Conservation (phyloP, 768 basidiomycete species). For the Trametes cingulata region DNA sequence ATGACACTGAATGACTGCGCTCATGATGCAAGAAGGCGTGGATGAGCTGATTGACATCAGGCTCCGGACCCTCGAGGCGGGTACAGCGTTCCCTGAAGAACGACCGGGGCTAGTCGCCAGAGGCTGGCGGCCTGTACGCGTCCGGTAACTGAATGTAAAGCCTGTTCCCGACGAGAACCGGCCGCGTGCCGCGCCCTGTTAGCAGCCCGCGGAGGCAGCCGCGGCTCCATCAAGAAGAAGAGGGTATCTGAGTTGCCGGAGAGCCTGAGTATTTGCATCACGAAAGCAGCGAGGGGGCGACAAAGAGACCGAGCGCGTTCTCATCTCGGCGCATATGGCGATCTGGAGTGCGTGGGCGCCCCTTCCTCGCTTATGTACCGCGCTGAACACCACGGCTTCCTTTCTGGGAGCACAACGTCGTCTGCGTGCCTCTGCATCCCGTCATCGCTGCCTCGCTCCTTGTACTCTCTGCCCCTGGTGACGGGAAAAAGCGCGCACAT, state of each 20-base stretch:
- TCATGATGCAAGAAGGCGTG: slow-evolving; percentile 22
- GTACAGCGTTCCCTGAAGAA: slow-evolving; percentile 11
- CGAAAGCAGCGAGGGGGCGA: neutral
- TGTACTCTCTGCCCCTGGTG: neutral
- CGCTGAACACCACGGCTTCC: slow-evolving; percentile 15
- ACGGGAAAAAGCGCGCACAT: neutral
- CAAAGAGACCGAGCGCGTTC: slow-evolving; percentile 16
- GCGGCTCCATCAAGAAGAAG: slow-evolving; percentile 4
- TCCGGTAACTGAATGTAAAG: slow-evolving; percentile 15
- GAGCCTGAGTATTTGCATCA: slow-evolving; percentile 2
- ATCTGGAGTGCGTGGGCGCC: slow-evolving; percentile 12
- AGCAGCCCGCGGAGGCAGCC: slow-evolving; percentile 1
- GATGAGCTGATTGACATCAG: slow-evolving; percentile 24
- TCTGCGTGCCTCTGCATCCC: neutral
- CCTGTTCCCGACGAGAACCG: slow-evolving; percentile 15
- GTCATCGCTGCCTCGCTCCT: neutral
- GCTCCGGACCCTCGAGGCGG: slow-evolving; percentile 19
- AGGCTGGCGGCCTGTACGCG: neutral
- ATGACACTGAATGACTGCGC: slow-evolving; percentile 20
- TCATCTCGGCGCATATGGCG: slow-evolving; percentile 4
- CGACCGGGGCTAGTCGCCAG: slow-evolving; percentile 8
- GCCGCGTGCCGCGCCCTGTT: slow-evolving; percentile 5
- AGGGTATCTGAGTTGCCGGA: slow-evolving; percentile 20
- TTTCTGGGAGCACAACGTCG: slow-evolving; percentile 6
- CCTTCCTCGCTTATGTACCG: neutral